Percentiles rank a stretch among this genome's conserved stretches.
Conservation (phyloP, 2,329 filamentous ascomycete species). For the Parasarocladium wereldwijsianum region DNA sequence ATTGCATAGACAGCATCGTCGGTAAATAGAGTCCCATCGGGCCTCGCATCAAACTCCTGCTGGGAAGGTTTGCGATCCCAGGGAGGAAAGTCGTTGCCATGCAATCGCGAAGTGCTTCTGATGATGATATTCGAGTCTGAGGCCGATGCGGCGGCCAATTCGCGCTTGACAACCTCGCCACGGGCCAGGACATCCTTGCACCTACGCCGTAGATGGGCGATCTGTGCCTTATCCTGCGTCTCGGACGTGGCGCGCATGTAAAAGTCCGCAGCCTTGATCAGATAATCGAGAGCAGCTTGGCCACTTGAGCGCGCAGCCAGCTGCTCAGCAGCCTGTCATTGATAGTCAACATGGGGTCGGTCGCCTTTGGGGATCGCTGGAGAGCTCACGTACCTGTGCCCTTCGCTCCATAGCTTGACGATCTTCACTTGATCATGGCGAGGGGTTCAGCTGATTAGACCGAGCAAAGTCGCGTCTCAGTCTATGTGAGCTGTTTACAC, state of each 20-base stretch:
- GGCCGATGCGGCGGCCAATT: conserved; percentile 6
- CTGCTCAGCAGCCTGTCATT: conserved; percentile 21
- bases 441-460: neutral
- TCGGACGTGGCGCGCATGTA: conserved; percentile 64
- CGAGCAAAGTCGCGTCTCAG: neutral
- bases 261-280: conserved; percentile 63
- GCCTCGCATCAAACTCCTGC: conserved; percentile 42
- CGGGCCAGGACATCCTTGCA: conserved; percentile 54
- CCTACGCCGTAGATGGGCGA: conserved; percentile 49
- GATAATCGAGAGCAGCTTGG: conserved; percentile 53
- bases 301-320: conserved; percentile 19
- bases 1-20: conserved; percentile 57
- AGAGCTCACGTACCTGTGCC: conserved; percentile 17
- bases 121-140: conserved; percentile 34
- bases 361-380: conserved; percentile 1
- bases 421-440: conserved; percentile 7
- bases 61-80: conserved; percentile 55
- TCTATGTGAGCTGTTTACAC: neutral
- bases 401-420: conserved; percentile 25
- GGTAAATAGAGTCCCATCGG: conserved; percentile 46
- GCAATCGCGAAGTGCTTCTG: conserved; percentile 61
- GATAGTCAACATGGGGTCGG: neutral
- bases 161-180: conserved; percentile 61
- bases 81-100: conserved; percentile 71
- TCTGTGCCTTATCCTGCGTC: conserved; percentile 46